These are phyloP conservation scores for Paraphoma sp. DNA, from an alignment of 2,329 filamentous ascomycete species.

Conservation along the genomic window DNA sequence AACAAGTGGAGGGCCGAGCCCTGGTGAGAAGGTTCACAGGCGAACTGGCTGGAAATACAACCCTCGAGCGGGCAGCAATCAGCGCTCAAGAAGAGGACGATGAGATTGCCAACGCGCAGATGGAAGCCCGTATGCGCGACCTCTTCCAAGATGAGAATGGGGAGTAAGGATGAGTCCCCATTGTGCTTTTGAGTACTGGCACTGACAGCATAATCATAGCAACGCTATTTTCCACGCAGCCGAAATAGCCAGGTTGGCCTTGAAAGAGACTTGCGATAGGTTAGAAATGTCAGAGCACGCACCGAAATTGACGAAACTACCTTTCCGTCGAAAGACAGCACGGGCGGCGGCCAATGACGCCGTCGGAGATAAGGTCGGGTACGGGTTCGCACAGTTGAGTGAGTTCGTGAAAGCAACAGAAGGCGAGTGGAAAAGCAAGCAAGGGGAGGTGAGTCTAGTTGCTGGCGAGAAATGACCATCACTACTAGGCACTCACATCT, in stretches of 20 bases:
- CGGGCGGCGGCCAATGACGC: neutral
- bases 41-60: constrained; percentile 3
- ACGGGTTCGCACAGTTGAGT: neutral
- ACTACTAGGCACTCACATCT: neutral
- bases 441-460: neutral
- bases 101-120: neutral
- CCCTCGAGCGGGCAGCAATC: constrained; percentile 2
- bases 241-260: constrained; percentile 1
- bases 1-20: neutral
- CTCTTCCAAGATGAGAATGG: neutral
- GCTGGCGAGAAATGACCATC: neutral
- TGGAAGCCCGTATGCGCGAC: neutral
- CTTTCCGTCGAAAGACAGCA: neutral
- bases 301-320: neutral
- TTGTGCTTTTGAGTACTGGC: neutral
- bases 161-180: neutral
- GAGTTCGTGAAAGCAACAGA: constrained; percentile 1
- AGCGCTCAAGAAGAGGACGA: neutral
- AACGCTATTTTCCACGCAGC: constrained; percentile 1
- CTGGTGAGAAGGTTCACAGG: constrained; percentile 7
- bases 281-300: neutral
- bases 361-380: neutral
- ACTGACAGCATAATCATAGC: neutral
- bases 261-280: neutral
- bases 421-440: constrained; percentile 6